Evolutionary conservation across 768 basidiomycete species (phyloP).

Genomic region (Gloeophyllum trabeum): DNA sequence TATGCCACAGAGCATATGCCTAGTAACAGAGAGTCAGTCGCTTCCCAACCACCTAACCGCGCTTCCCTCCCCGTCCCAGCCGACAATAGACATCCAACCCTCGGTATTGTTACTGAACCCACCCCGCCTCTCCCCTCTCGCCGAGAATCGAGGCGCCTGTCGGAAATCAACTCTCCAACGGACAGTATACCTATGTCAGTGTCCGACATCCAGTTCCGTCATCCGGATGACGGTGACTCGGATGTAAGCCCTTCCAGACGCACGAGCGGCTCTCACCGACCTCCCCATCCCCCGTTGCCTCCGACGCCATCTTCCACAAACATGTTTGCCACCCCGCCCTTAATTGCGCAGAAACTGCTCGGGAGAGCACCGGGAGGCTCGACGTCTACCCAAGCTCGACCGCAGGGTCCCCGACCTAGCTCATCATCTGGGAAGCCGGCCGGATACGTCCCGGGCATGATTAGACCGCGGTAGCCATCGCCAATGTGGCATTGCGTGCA

Average conservation of each 20-base stretch:
- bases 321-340: not conserved
- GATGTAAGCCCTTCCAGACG: not conserved
- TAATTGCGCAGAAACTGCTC: not conserved
- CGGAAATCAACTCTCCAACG: not conserved
- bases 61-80: not conserved
- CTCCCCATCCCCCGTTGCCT: not conserved
- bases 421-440: too few relatives aligned
- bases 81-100: not conserved
- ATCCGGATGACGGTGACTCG: not conserved
- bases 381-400: not conserved
- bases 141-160: too few relatives aligned
- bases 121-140: not conserved
- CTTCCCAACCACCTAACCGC: not conserved
- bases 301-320: not conserved
- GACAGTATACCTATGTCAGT: not conserved
- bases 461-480: too few relatives aligned
- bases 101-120: not conserved
- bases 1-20: not conserved
- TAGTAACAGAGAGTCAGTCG: too few relatives aligned
- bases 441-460: too few relatives aligned
- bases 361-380: not conserved
- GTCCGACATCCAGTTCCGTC: constrained; percentile 1
- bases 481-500: too few relatives aligned
- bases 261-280: not conserved
- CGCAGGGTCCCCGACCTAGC: not conserved